Base-by-base conservation (phyloP, 176 grass and related monocot species). In the Rhipidocladum racemiflorum region DNA sequence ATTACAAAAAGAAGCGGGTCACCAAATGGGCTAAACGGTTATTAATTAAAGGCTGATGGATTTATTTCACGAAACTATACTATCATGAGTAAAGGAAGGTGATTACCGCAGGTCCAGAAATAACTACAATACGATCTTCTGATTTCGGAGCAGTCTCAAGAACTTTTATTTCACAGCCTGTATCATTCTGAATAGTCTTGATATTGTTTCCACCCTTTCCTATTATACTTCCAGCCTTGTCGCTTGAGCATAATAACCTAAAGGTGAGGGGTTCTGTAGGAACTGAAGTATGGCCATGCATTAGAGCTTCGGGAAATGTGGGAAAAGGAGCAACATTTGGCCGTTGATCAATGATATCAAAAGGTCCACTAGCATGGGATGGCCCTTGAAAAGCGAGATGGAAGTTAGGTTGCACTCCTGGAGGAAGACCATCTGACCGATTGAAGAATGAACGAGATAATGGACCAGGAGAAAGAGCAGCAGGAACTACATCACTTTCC, bases 151-250 rank as follows among this genome's bases (percentile, higher is more conserved):
- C 74, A 86, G 93, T 91, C 81, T 99, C 96, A 42, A 84, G 71
- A 89, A 95, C 81, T 81, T 93, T 95, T 74, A 99, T 90, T 85
- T 99, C 96, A 82, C 92, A 95, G 68, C 91, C 96, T 9, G 96
- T 99, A 72, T 99, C 92, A 36, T 88, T 88, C 77, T 99, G 87
- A 84, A 99, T 92, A 81, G 62, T 74, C 86, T 85, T 99, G 48
- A 99, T 86, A 82, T 76, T 82, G 83, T 87, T 93, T 75, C 96
- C 96, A 62, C 88, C 91, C 80, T 91, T 95, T 40, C 96, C 96
- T 75, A 95, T 99, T 78, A 99, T 84, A 70, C 89, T 84, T 63
- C 92, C 96, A 59, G 93, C 96, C 76, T 90, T 94, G 69, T 90
- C 89, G 83, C 91, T 91, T 32, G 90, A 87, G 66, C 96, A 99